Base-by-base conservation (phyloP, 345 rosid genomes). In the Pelargonium nanum region DNA sequence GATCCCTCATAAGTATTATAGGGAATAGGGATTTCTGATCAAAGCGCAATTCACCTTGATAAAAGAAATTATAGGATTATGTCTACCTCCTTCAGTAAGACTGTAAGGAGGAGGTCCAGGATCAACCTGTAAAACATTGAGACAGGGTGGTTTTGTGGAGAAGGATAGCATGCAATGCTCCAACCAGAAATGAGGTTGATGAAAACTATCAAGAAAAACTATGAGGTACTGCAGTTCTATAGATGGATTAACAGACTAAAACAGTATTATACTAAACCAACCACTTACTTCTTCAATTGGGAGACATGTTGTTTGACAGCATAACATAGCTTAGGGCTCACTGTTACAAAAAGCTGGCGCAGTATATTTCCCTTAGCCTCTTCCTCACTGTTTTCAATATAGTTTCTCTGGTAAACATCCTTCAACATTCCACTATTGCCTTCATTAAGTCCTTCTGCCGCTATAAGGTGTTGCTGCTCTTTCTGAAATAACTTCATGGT, bases 341-440 rank as follows among this genome's bases (percentile, higher is more conserved):
- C 82, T 0, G 82, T 78, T n/a, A 83, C 85, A 69, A 80, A 83
- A 52, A 84, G 73, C 65, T 84, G 86, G 19, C 63, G 73, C 70
- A 84, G 56, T 12, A 23, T 44, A 23, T 30, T 6, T 5, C 45
- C 22, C 50, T 66, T 55, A 17, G 58, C 55, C 28, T 59, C 77
- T 60, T 19, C 13, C 23, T 21, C 57, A 21, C 25, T 17, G 25
- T 20, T 5, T 21, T 6, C 22, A 53, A 55, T 22, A 22, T 17
- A 16, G 57, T 21, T 9, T 15, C 25, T 7, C 13, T 55, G 26
- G 16, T 24, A 22, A 24, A 23, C 24, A 53, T 53, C 56, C 57
- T 44, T 24, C 24, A 22, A 15, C 22, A 19, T 9, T 19, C 25
- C 20, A 15, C 15, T 22, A 55, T 8, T 8, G 17, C 17, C 61